These are phyloP conservation scores for Sporothrix variecibatus DNA, from an alignment of 2,329 filamentous ascomycete species.

Conservation along the genomic window DNA sequence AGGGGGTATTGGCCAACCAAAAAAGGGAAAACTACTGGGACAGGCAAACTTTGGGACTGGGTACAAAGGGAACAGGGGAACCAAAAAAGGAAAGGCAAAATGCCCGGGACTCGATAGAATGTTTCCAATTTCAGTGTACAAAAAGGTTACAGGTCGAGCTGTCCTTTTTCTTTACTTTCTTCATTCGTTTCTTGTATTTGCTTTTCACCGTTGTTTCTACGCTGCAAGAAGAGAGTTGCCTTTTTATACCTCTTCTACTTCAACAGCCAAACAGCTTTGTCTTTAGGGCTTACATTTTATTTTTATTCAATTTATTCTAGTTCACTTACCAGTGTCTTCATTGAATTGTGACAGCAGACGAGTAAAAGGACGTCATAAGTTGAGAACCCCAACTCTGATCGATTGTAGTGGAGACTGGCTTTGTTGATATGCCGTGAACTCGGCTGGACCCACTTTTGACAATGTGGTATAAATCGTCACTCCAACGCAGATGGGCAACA, in stretches of 20 bases:
- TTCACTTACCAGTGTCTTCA: neutral
- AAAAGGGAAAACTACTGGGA: neutral
- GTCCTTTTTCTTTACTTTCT: neutral
- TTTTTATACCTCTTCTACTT: neutral
- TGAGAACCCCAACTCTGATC: neutral
- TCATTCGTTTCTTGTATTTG: neutral
- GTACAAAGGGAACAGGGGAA: neutral
- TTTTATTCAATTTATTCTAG: neutral
- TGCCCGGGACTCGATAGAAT: conserved; percentile 13
- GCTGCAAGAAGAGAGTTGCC: neutral
- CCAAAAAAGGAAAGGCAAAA: neutral
- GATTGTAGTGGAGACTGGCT: neutral
- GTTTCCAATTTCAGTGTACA: neutral
- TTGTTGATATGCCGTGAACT: neutral
- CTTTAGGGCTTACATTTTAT: no score
- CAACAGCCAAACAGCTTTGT: neutral
- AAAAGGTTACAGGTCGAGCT: neutral
- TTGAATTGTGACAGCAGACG: neutral
- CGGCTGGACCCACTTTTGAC: neutral
- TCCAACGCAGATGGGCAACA: neutral
- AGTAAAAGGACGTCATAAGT: neutral
- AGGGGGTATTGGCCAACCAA: neutral
- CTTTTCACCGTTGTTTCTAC: neutral
- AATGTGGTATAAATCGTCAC: neutral
- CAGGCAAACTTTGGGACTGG: neutral